phyloP scores from a whole-genome alignment of 2,329 filamentous ascomycete species.

The Monilinia laxa region DNA sequence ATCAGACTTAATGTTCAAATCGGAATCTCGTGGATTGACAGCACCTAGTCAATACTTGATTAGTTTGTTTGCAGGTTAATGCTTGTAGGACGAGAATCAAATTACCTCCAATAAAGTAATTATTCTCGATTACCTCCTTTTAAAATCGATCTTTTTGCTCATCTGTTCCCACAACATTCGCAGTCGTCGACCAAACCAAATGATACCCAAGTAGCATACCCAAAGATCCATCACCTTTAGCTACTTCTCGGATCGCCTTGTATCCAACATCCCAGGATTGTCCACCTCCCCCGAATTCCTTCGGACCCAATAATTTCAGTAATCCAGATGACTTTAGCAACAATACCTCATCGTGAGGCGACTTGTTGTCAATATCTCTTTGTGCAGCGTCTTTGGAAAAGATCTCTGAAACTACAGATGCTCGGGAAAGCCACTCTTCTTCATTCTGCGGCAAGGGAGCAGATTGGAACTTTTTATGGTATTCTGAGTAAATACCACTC shows the following conservation, averaged over 20 bases:
- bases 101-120: slow-evolving; percentile 62
- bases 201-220: slow-evolving; percentile 67
- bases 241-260: slow-evolving; percentile 59
- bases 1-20: slow-evolving; percentile 55
- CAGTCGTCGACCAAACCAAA: slow-evolving; percentile 61
- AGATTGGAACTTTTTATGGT: slow-evolving; percentile 7
- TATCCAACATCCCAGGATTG: slow-evolving; percentile 57
- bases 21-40: slow-evolving; percentile 64
- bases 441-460: slow-evolving; percentile 7
- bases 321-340: slow-evolving; percentile 53
- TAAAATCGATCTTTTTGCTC: slow-evolving; percentile 59
- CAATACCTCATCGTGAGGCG: slow-evolving; percentile 51
- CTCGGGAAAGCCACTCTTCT: slow-evolving; percentile 16
- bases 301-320: slow-evolving; percentile 51
- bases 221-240: slow-evolving; percentile 63
- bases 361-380: slow-evolving; percentile 52
- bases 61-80: not conserved
- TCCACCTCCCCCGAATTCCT: slow-evolving; percentile 52
- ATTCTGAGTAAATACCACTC: not conserved
- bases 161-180: slow-evolving; percentile 57
- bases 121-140: slow-evolving; percentile 59
- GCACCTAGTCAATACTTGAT: slow-evolving; percentile 42
- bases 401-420: slow-evolving; percentile 6
- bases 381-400: slow-evolving; percentile 20
- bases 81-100: not conserved